These are phyloP conservation scores for Proliferodiscus dingleyae DNA, from an alignment of 2,329 filamentous ascomycete species.

Conservation along the genomic window DNA sequence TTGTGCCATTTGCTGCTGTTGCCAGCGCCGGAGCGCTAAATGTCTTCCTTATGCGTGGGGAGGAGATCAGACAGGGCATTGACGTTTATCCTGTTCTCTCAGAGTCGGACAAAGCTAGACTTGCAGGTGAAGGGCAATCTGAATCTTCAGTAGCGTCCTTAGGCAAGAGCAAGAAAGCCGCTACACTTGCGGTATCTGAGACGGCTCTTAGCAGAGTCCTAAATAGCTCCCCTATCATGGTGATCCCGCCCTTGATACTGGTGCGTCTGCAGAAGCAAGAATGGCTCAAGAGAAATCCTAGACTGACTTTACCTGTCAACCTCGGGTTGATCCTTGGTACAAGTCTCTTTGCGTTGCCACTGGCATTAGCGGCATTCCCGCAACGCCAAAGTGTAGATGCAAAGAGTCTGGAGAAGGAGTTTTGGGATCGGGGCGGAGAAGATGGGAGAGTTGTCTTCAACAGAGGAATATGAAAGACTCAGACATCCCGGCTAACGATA, in stretches of 20 bases:
- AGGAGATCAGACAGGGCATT: conserved; percentile 90
- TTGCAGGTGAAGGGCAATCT: conserved; percentile 52
- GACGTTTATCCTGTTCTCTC: conserved; percentile 83
- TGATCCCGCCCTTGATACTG: conserved; percentile 80
- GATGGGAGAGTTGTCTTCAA: conserved; percentile 92
- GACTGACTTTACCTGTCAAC: conserved; percentile 77
- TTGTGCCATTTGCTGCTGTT: conserved; percentile 94
- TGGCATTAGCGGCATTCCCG: conserved; percentile 88
- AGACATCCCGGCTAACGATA: not conserved
- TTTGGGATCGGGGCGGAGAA: conserved; percentile 73
- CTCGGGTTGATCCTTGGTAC: conserved; percentile 81
- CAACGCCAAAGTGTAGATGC: conserved; percentile 80
- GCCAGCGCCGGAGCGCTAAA: conserved; percentile 88
- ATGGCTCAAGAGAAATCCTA: conserved; percentile 75
- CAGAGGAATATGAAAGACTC: conserved; percentile 65
- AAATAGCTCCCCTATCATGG: conserved; percentile 96
- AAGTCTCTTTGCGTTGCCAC: conserved; percentile 79
- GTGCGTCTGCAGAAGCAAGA: conserved; percentile 77
- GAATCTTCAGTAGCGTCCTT: conserved; percentile 65
- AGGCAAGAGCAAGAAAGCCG: conserved; percentile 83
- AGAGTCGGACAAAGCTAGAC: conserved; percentile 58
- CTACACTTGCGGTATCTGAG: conserved; percentile 83
- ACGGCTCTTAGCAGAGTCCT: conserved; percentile 87
- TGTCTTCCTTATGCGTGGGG: conserved; percentile 94
- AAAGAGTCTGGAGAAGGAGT: conserved; percentile 75